Evolutionary conservation across 2,329 filamentous ascomycete genomes (phyloP).

Genomic region (Paradendryphiella salina): DNA sequence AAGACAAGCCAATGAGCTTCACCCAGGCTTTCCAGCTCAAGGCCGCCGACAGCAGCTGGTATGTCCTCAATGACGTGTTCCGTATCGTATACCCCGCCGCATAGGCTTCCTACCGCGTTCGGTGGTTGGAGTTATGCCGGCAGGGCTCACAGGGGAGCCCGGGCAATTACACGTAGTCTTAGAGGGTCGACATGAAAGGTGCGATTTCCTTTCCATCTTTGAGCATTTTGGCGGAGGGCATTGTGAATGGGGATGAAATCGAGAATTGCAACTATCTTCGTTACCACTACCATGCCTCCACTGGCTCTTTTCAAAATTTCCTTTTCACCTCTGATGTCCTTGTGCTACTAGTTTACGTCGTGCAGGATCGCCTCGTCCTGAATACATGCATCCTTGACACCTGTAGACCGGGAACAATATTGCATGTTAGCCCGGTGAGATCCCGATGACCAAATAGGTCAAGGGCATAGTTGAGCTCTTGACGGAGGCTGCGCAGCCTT

Average conservation of each 20-base stretch:
- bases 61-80: slow-evolving; percentile 94
- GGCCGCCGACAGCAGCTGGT: slow-evolving; percentile 71
- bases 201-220: slow-evolving; percentile 10
- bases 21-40: slow-evolving; percentile 85
- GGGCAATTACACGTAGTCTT: background rate
- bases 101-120: slow-evolving; percentile 21
- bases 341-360: too few species aligned
- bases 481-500: too few species aligned
- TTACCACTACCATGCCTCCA: too few species aligned
- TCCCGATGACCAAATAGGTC: too few species aligned
- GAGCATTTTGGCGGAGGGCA: slow-evolving; percentile 21
- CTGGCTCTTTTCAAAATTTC: too few species aligned
- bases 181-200: slow-evolving; percentile 9
- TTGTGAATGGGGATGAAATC: slow-evolving; percentile 5
- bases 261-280: background rate
- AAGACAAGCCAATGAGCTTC: slow-evolving; percentile 86
- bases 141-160: background rate
- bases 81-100: slow-evolving; percentile 71
- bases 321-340: too few species aligned
- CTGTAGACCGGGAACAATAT: too few species aligned
- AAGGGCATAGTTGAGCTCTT: too few species aligned
- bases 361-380: too few species aligned
- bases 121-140: background rate
- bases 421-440: too few species aligned
- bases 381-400: too few species aligned